phyloP scores from a whole-genome alignment of 768 basidiomycete species.

The Boletus sensibilis region DNA sequence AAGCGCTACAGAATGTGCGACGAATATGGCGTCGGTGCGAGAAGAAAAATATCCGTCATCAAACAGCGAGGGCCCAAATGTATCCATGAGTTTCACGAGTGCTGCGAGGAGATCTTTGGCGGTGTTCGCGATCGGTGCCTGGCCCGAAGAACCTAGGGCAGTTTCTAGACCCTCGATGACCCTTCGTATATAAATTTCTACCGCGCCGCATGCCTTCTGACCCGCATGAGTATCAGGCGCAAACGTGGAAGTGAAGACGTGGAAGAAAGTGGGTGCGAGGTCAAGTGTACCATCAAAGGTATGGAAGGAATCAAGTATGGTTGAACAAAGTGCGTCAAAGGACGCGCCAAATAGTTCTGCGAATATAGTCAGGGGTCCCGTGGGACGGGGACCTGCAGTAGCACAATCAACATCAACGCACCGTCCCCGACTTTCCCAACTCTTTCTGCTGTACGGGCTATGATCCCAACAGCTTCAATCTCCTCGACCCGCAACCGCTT shows the following conservation, averaged over 20 bases:
- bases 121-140: not conserved
- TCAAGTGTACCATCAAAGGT: not conserved
- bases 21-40: constrained; percentile 45
- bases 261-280: constrained; percentile 47
- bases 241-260: constrained; percentile 43
- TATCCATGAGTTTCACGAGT: constrained; percentile 44
- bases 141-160: constrained; percentile 6
- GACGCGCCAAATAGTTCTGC: constrained; percentile 48
- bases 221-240: constrained; percentile 11
- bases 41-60: constrained; percentile 39
- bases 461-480: constrained; percentile 38
- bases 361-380: constrained; percentile 3
- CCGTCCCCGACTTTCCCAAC: constrained; percentile 44
- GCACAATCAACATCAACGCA: constrained; percentile 28
- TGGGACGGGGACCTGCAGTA: constrained; percentile 24
- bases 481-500: constrained; percentile 49
- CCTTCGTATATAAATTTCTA: constrained; percentile 16
- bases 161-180: constrained; percentile 29
- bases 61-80: constrained; percentile 54
- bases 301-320: constrained; percentile 5
- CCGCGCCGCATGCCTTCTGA: constrained; percentile 8
- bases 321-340: constrained; percentile 44
- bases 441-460: constrained; percentile 48
- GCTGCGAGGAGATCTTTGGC: constrained; percentile 26
- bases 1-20: constrained; percentile 38